Evolutionary conservation across 306 rosid species (phyloP), one percentile per base, ranked within the genome.

Genomic region (Ochetophila trinervis): DNA sequence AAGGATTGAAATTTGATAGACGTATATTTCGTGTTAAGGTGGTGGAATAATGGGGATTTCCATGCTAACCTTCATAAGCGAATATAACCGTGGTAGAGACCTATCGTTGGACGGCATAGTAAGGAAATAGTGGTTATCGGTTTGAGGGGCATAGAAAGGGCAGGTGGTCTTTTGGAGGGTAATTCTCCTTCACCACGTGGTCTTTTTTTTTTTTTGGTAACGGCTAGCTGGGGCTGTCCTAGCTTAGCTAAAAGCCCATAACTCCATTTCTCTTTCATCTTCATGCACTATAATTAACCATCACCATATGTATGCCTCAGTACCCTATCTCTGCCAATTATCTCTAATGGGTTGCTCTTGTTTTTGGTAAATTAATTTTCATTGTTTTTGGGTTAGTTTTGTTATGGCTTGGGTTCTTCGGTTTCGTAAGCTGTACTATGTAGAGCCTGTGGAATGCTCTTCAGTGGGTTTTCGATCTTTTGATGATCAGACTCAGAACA

Each of bases 401-500:
- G 27, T 45, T 23, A 87, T 82, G 87, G 85, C 67, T 75, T 82
- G 79, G 30, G 45, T 77, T 70, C 77, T 80, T 52, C 76, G 82
- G 45, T 60, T 70, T 32, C 69, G 83, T 11, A 83, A 72, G 73
- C 61, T 83, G 0, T 69, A 66, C 62, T 74, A 30, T 9, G 59
- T 76, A 53, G 76, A 68, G 70, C 65, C 79, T 9, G 34, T 70
- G 54, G 75, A 60, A 75, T 52, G 68, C 15, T 67, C 80, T 15
- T 77, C 78, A 6, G 20, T 63, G 56, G 80, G 68, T 63, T 22
- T 72, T 54, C 80, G 68, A 12, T 48, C 75, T 19, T 44, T 57
- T 49, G 79, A 24, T 12, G 24, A 60, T 35, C 49, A 73, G n/a
- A 42, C 72, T 27, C 16, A 16, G 15, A 34, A 71, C 37, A 44